Percentiles rank a stretch among this genome's conserved stretches.
These are phyloP conservation scores for Solanum ossicruentum DNA, from an alignment of 257 asterid genomes.

Conservation along the genomic window DNA sequence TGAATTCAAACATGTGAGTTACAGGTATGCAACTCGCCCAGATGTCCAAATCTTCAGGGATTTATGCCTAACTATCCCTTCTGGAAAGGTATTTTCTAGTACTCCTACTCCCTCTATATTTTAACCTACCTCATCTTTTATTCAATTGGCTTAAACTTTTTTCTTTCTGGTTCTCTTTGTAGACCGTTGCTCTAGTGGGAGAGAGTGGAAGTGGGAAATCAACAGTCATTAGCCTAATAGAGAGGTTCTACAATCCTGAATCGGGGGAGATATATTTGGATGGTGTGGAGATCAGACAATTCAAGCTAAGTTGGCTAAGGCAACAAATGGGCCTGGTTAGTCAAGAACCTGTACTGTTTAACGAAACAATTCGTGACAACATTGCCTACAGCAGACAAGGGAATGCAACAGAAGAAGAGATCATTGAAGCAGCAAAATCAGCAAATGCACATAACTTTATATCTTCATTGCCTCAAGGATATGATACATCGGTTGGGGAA, in stretches of 20 bases:
- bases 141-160: background rate
- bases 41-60: constrained; percentile 59
- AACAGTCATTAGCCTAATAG: constrained; percentile 52
- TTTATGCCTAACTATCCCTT: constrained; percentile 43
- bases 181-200: constrained; percentile 82
- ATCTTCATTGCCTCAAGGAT: constrained; percentile 60
- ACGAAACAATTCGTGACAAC: constrained; percentile 61
- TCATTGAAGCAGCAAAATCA: constrained; percentile 42
- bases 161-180: background rate
- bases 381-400: constrained; percentile 57
- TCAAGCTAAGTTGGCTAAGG: constrained; percentile 61
- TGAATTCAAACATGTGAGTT: constrained; percentile 44
- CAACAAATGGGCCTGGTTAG: constrained; percentile 77
- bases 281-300: constrained; percentile 24
- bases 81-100: constrained; percentile 47
- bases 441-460: constrained; percentile 69
- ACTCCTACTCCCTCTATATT: background rate
- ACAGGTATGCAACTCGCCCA: constrained; percentile 61
- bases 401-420: constrained; percentile 46
- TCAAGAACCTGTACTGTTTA: constrained; percentile 77
- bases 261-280: constrained; percentile 39
- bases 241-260: constrained; percentile 62
- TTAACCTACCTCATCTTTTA: background rate
- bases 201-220: constrained; percentile 83
- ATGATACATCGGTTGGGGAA: constrained; percentile 58